Conservation (phyloP, 345 rosid genomes). For the Eucalyptus globulus region DNA sequence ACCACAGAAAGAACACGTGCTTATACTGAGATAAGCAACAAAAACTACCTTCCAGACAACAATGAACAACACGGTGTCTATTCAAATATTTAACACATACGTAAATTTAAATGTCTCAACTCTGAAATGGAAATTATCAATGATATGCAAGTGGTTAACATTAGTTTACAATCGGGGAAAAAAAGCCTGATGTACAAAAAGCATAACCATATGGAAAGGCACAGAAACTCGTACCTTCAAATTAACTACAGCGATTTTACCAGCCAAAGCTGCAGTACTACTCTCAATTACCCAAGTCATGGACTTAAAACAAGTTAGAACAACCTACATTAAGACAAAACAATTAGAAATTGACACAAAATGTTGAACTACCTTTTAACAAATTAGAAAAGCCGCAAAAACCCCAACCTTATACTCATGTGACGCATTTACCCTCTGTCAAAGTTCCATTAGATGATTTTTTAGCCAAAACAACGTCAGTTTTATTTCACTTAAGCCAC, state of each 20-base stretch:
- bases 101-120: neutral
- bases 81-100: neutral
- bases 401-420: neutral
- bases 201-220: neutral
- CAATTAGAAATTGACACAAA: neutral
- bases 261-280: conserved; percentile 18
- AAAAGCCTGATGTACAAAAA: neutral
- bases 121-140: neutral
- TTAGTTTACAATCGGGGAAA: neutral
- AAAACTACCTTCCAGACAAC: neutral
- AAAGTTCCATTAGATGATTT: neutral
- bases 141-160: neutral
- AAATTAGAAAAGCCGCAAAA: neutral
- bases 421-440: neutral
- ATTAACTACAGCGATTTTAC: conserved; percentile 47
- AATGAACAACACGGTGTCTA: neutral
- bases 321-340: conserved; percentile 22
- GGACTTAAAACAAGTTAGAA: conserved; percentile 56
- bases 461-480: neutral
- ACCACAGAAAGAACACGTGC: neutral
- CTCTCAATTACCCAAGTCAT: conserved; percentile 63
- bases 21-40: neutral
- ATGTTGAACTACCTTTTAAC: neutral
- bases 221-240: conserved; percentile 26
- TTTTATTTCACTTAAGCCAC: neutral